Conservation (phyloP, 805 yeast species). For the Wickerhamomyces bisporus region DNA sequence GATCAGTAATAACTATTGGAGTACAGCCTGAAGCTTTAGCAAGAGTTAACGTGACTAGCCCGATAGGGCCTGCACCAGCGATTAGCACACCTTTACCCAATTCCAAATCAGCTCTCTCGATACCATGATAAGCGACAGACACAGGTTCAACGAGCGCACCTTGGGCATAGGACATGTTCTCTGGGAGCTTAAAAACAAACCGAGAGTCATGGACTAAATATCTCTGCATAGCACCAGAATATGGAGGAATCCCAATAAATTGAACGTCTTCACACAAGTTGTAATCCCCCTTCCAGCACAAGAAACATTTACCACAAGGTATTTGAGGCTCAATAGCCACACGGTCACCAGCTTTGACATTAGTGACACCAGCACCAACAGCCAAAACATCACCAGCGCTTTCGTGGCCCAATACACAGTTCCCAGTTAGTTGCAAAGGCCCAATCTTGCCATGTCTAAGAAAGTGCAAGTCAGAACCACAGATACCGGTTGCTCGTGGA, state of each 20-base stretch:
- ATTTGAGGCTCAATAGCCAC: conserved; percentile 52
- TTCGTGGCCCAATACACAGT: conserved; percentile 42
- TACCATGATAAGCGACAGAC: conserved; percentile 48
- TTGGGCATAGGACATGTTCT: conserved; percentile 40
- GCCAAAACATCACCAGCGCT: conserved; percentile 41
- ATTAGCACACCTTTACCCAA: conserved; percentile 45
- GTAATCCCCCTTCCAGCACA: conserved; percentile 36
- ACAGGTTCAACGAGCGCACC: conserved; percentile 56
- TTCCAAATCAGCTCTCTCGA: conserved; percentile 40
- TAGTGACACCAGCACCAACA: conserved; percentile 43
- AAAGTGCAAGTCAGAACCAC: conserved; percentile 72
- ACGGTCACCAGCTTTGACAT: conserved; percentile 40
- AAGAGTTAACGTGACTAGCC: conserved; percentile 40
- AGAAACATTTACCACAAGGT: conserved; percentile 40
- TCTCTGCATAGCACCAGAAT: conserved; percentile 36
- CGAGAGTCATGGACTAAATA: conserved; percentile 28
- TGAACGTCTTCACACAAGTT: conserved; percentile 35
- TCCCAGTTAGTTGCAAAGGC: conserved; percentile 32
- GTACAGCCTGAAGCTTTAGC: conserved; percentile 51
- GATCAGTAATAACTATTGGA: conserved; percentile 47
- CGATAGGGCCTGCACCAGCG: conserved; percentile 60
- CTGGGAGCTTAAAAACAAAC: conserved; percentile 34
- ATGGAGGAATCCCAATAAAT: conserved; percentile 34
- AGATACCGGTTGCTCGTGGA: conserved; percentile 59
- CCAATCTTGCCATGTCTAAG: conserved; percentile 63